These are phyloP conservation scores for Penicillium glabrum DNA, from an alignment of 2,329 filamentous ascomycete genomes.

Conservation along the genomic window DNA sequence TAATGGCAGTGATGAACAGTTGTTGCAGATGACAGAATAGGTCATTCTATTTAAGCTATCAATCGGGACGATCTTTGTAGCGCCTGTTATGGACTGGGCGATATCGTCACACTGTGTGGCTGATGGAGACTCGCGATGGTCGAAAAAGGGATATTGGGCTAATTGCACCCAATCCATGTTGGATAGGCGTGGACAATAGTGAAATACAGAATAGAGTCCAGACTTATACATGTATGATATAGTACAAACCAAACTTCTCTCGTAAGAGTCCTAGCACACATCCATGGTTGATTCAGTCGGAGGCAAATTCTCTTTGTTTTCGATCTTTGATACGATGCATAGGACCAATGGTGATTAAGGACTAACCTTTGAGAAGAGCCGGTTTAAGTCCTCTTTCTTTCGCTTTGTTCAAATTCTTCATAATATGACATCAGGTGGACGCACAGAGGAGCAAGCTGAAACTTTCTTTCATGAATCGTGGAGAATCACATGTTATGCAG, in stretches of 20 bases:
- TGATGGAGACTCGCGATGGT: background rate
- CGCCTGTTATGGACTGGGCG: background rate
- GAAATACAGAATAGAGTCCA: background rate
- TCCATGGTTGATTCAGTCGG: background rate
- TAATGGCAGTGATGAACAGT: background rate
- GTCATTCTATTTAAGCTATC: background rate
- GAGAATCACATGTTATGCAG: no score
- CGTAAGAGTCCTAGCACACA: background rate
- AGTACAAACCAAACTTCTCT: no score
- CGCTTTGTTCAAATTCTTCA: background rate
- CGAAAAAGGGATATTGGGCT: slow-evolving; percentile 3
- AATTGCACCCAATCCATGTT: slow-evolving; percentile 4
- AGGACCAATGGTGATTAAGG: background rate
- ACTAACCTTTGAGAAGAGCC: background rate
- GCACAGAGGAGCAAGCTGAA: background rate
- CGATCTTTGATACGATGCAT: background rate
- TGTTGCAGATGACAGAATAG: slow-evolving; percentile 2
- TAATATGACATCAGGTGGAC: background rate
- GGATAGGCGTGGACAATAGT: background rate
- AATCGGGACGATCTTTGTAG: background rate
- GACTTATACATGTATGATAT: background rate
- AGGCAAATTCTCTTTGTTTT: background rate
- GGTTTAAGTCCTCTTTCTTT: background rate
- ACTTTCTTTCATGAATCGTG: background rate
- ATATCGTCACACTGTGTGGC: background rate